These are phyloP conservation scores for Botrytis fabae DNA, from an alignment of 2,329 filamentous ascomycete species.

Conservation along the genomic window DNA sequence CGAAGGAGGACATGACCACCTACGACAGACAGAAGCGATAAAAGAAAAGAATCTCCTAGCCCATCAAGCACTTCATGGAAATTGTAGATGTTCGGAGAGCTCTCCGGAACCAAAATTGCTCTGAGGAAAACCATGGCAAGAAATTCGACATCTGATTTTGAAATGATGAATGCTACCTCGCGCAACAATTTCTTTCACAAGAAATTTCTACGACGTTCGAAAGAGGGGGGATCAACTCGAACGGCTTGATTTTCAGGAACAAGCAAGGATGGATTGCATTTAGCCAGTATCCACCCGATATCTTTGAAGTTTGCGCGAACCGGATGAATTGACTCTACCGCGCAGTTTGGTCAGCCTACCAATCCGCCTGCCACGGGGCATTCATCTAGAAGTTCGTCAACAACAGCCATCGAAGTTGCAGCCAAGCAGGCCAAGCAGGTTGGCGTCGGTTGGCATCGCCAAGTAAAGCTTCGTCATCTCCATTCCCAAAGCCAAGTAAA, in stretches of 20 bases:
- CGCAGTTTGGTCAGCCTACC: no score
- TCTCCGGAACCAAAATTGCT: background rate
- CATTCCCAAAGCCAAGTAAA: background rate
- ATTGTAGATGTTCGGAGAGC: background rate
- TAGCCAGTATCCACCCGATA: constrained; percentile 8
- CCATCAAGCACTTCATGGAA: background rate
- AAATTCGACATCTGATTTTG: background rate
- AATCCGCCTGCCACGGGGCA: background rate
- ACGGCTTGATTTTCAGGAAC: constrained; percentile 15
- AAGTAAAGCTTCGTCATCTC: constrained; percentile 6
- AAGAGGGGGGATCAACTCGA: background rate
- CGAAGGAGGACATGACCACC: background rate
- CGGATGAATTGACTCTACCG: background rate
- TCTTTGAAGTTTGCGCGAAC: constrained; percentile 8
- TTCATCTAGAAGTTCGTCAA: background rate
- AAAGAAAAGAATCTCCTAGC: no score
- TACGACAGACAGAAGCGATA: background rate
- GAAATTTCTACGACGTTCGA: background rate
- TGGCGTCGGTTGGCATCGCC: constrained; percentile 17
- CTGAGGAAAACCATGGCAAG: background rate
- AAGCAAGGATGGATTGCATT: constrained; percentile 13
- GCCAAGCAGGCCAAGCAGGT: constrained; percentile 13
- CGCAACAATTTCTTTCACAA: background rate
- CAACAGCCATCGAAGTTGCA: background rate
- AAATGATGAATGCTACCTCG: background rate